These are phyloP conservation scores for Alisma plantagoaquatica DNA, from an alignment of 106 monocot species.

Conservation along the genomic window DNA sequence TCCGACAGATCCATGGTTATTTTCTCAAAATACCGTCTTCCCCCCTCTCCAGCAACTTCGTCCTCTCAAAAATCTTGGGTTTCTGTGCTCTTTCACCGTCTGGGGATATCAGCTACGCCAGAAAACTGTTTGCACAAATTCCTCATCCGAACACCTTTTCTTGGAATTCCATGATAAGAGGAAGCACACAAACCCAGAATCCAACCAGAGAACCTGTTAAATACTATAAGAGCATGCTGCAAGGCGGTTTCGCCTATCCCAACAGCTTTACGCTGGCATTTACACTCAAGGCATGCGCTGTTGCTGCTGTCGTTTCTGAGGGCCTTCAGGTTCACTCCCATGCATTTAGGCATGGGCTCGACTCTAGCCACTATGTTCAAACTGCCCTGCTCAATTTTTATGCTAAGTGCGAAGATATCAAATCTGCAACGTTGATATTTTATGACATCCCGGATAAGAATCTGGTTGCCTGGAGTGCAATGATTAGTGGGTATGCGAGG, in stretches of 20 bases:
- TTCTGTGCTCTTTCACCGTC: slow-evolving; percentile 33
- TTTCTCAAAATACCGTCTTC: slow-evolving; percentile 28
- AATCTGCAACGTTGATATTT: slow-evolving; percentile 42
- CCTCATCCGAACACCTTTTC: slow-evolving; percentile 59
- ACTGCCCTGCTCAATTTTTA: slow-evolving; percentile 61
- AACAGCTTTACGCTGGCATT: slow-evolving; percentile 79
- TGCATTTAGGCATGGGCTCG: slow-evolving; percentile 44
- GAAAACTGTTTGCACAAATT: slow-evolving; percentile 54
- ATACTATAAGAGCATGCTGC: slow-evolving; percentile 42
- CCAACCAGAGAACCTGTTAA: slow-evolving; percentile 41
- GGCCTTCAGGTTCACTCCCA: slow-evolving; percentile 64
- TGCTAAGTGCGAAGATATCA: slow-evolving; percentile 68
- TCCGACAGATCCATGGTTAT: slow-evolving; percentile 62
- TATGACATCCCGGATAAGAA: slow-evolving; percentile 62
- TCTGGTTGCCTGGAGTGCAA: slow-evolving; percentile 79
- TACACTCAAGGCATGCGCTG: slow-evolving; percentile 59
- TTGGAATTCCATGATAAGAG: slow-evolving; percentile 70
- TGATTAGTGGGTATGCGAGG: slow-evolving; percentile 86
- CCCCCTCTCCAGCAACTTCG: slow-evolving; percentile 9
- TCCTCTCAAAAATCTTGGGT: slow-evolving; percentile 52
- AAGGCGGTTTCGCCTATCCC: slow-evolving; percentile 28
- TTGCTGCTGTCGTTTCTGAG: slow-evolving; percentile 27
- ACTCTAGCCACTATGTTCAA: slow-evolving; percentile 61
- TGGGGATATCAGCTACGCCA: slow-evolving; percentile 53
- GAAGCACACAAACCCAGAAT: slow-evolving; percentile 19